These are phyloP conservation scores for Ophiostoma perfectum DNA, from an alignment of 2,329 filamentous ascomycete genomes.

Conservation along the genomic window DNA sequence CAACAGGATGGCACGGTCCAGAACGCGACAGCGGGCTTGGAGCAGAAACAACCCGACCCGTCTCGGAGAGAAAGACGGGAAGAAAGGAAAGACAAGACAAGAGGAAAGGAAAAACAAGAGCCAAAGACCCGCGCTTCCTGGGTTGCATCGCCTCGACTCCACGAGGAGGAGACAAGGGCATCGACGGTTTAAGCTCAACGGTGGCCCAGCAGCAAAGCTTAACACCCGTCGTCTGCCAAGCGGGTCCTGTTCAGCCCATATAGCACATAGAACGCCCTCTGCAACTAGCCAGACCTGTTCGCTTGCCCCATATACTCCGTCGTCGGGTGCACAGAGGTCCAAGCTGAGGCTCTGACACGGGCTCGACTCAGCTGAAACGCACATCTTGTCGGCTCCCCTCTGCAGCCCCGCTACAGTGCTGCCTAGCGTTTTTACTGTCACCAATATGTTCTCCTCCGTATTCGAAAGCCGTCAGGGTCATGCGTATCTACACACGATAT, in stretches of 20 bases:
- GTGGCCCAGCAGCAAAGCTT: background rate
- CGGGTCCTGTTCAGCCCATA: no score
- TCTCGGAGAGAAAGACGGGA: no score
- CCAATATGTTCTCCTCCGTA: background rate
- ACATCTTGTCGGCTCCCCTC: conserved; percentile 16
- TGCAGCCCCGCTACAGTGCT: background rate
- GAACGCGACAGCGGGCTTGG: background rate
- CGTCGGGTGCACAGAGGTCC: conserved; percentile 15
- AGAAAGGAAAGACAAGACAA: no score
- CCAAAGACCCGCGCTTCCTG: background rate
- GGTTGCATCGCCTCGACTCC: conserved; percentile 5
- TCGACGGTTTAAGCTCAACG: background rate
- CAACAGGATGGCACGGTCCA: background rate
- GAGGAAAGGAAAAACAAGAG: background rate
- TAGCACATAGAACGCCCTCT: background rate
- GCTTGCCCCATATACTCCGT: background rate
- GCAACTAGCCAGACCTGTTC: background rate
- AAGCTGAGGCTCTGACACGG: conserved; percentile 27
- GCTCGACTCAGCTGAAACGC: conserved; percentile 28
- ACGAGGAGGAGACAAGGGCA: conserved; percentile 10
- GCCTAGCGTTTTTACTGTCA: background rate
- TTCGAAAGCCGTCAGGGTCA: no score
- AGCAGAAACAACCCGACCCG: no score
- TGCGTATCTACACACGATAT: background rate
- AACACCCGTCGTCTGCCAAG: background rate